These are phyloP conservation scores for Cyathus striatus DNA, from an alignment of 768 basidiomycete species.

Conservation along the genomic window DNA sequence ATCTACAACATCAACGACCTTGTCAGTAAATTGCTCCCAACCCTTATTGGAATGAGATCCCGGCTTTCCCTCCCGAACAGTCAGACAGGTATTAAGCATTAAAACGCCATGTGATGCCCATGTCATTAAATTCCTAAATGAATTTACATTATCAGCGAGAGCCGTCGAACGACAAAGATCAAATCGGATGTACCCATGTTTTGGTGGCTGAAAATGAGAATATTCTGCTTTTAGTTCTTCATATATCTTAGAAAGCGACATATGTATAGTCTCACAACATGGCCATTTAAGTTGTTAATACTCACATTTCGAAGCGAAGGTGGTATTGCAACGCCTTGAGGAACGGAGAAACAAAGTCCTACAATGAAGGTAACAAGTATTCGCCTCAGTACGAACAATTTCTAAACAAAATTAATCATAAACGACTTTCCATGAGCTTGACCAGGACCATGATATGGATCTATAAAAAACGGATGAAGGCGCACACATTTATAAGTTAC, in stretches of 20 bases:
- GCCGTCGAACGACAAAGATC: conserved; percentile 3
- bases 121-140: conserved; percentile 62
- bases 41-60: conserved; percentile 83
- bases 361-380: no score
- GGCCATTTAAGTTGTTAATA: neutral
- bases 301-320: conserved; percentile 81
- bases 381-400: no score
- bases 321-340: conserved; percentile 65
- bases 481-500: no score
- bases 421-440: conserved; percentile 74
- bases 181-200: conserved; percentile 64
- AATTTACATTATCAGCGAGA: conserved; percentile 3
- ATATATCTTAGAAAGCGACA: conserved; percentile 60
- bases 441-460: conserved; percentile 76
- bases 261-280: neutral
- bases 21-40: conserved; percentile 89
- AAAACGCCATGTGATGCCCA: conserved; percentile 89
- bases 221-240: conserved; percentile 81
- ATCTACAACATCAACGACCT: conserved; percentile 72
- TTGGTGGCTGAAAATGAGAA: conserved; percentile 71
- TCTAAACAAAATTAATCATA: no score
- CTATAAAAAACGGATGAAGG: conserved; percentile 28
- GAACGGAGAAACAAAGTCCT: conserved; percentile 93
- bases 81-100: conserved; percentile 89
- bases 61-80: conserved; percentile 70